phyloP scores from a whole-genome alignment of 108 stramenopile species.

The Parmales sp. region DNA sequence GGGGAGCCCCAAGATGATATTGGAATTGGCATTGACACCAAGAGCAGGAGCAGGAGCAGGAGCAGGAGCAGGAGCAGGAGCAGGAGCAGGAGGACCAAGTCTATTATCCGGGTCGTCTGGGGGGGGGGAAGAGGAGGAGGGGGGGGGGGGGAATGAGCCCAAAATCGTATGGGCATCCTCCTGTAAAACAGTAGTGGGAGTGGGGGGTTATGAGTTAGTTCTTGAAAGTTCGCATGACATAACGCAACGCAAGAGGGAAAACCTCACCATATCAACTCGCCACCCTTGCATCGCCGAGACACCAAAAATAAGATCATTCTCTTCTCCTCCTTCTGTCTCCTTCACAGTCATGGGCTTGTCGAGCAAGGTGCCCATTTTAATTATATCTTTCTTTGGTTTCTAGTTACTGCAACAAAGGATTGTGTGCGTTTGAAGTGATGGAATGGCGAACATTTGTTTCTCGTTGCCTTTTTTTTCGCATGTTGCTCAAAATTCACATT shows the following conservation, averaged over 20 bases:
- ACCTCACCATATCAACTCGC: slow-evolving; percentile 79
- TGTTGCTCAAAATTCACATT: too few species aligned
- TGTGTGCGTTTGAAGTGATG: too few species aligned
- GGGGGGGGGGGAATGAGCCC: background rate
- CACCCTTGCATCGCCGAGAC: slow-evolving; percentile 80
- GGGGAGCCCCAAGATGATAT: background rate
- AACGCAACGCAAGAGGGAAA: too few species aligned
- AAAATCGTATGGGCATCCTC: background rate
- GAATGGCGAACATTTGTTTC: too few species aligned
- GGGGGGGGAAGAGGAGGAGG: background rate
- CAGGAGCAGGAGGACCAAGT: background rate
- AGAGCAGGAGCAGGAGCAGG: background rate
- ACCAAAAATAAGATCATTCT: slow-evolving; percentile 38
- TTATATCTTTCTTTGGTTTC: too few species aligned
- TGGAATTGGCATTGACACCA: background rate
- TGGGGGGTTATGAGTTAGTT: slow-evolving; percentile 27
- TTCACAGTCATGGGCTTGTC: slow-evolving; percentile 9
- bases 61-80: background rate
- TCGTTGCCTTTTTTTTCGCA: too few species aligned
- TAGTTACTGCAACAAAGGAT: too few species aligned
- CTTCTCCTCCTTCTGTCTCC: slow-evolving; percentile 12
- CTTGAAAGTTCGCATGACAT: too few species aligned
- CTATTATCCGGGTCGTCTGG: background rate
- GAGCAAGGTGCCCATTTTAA: background rate
- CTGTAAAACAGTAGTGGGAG: background rate